Base-by-base conservation (phyloP, 2,329 filamentous ascomycete genomes). In the Fusarium sororula region DNA sequence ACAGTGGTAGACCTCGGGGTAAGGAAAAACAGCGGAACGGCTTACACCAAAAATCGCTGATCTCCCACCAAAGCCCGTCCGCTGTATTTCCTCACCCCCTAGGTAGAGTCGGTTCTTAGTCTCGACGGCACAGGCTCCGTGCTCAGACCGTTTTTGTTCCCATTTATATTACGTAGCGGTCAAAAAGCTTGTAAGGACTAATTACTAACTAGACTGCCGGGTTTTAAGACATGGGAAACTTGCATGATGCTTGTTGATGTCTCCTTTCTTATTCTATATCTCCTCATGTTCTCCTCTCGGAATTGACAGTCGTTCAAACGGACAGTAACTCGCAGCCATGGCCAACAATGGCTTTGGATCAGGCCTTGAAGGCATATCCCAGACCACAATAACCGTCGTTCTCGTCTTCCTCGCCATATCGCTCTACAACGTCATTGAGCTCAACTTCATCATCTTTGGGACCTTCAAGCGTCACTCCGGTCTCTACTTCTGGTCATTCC, bases 401-500 rank as follows among this genome's bases (percentile, higher is more conserved):
- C 65, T 80, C 35, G 80, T 79, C 57, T 82, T 83, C 61, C 62
- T 80, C 15, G 69, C 78, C 48, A 75, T 82, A 53, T 72, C 80
- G 26, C 63, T 81, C 26, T 83, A 82, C 80, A 83, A 83, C 59
- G 79, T 79, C 51, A 58, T 81, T 51, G 82, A 84, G 60, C 74
- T 84, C 13, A 79, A 70, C 30, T 79, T 81, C 51, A 81, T 83
- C 72, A 81, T 83, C 65, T 78, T 79, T 35, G 69, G 76, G 22
- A 82, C 81, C 59, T 84, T 84, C 63, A 81, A 82, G 59, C 74
- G 78, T 4, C 80, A 80, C 38, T 53, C 70, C 3, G 81, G 83
- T 5, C 75, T 83, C 3, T 84, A 84, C 70, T 84, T 84, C 38
- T 84, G 82, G 82, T 83, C 82, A 45, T 80, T 84, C 45, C 57